Percentiles rank a stretch among this genome's conserved stretches.
These are phyloP conservation scores for Colletotrichum viniferum DNA, from an alignment of 2,329 filamentous ascomycete genomes.

Conservation along the genomic window DNA sequence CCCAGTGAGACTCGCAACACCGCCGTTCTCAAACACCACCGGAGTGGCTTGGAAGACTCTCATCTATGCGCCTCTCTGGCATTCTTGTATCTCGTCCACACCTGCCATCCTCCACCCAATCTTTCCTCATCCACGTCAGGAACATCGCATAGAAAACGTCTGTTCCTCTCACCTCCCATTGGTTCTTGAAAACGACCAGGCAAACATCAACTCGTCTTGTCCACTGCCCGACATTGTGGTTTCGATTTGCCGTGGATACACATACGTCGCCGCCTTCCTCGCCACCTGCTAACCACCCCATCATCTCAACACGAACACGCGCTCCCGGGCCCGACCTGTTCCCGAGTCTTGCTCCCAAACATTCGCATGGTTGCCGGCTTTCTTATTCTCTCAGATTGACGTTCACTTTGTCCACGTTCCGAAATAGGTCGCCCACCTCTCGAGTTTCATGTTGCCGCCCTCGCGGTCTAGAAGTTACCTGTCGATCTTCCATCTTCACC, in stretches of 20 bases:
- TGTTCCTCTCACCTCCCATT: not conserved
- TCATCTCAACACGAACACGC: constrained; percentile 14
- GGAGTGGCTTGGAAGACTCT: constrained; percentile 23
- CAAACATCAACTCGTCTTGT: not conserved
- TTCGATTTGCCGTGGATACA: not conserved
- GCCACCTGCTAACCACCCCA: not conserved
- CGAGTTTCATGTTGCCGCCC: not conserved
- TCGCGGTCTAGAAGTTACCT: not conserved
- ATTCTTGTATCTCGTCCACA: not conserved
- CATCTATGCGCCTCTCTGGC: not conserved
- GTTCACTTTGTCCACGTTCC: not conserved
- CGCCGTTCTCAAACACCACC: constrained; percentile 19
- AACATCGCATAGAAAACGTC: not conserved
- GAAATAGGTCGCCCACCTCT: not conserved
- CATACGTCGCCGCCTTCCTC: not conserved
- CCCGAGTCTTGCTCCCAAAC: not conserved
- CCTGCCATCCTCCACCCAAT: not conserved
- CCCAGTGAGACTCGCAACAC: constrained; percentile 17
- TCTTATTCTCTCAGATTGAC: not conserved
- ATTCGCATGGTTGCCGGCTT: not conserved
- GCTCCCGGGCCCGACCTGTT: constrained; percentile 2
- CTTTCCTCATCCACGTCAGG: not conserved
- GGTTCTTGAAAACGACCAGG: not conserved
- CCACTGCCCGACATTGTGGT: not conserved
- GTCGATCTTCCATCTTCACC: not conserved